phyloP scores from a whole-genome alignment of 495 filamentous ascomycete genomes.

The Neurospora sp. region DNA sequence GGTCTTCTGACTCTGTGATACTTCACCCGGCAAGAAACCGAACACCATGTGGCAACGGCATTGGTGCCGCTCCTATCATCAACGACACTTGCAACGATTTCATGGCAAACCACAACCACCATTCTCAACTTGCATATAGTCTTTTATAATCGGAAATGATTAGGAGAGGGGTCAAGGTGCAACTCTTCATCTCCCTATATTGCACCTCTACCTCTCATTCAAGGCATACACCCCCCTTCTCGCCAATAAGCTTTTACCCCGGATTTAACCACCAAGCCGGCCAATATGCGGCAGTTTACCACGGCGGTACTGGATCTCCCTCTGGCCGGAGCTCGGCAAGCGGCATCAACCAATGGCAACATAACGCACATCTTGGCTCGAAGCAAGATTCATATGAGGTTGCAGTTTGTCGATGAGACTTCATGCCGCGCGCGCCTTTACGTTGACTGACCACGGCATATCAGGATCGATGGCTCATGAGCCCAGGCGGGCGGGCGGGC shows the following conservation, averaged over 20 bases:
- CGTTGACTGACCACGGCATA: not conserved
- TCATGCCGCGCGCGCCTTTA: not conserved
- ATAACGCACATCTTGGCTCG: not conserved
- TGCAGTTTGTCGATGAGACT: not conserved
- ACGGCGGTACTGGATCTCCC: not conserved
- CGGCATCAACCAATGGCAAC: not conserved
- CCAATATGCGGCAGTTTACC: constrained; percentile 6
- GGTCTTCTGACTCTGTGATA: not conserved
- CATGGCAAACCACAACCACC: not conserved
- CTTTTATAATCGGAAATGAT: too few relatives aligned
- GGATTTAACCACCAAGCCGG: constrained; percentile 1
- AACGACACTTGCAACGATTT: accelerated
- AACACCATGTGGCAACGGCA: not conserved
- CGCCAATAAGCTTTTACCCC: not conserved
- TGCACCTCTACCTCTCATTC: not conserved
- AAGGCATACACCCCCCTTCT: not conserved
- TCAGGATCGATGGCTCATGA: not conserved
- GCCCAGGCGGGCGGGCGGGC: not conserved
- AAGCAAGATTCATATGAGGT: not conserved
- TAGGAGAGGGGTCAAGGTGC: too few relatives aligned
- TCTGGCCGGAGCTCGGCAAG: not conserved
- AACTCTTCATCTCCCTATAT: not conserved
- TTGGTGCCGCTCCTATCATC: not conserved
- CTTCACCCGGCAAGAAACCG: not conserved
- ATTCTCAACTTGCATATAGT: too few relatives aligned